Evolutionary conservation across 192 early-diverging fungal species (phyloP), one percentile per base, ranked within the genome.

Genomic region (Diversispora eburnea): DNA sequence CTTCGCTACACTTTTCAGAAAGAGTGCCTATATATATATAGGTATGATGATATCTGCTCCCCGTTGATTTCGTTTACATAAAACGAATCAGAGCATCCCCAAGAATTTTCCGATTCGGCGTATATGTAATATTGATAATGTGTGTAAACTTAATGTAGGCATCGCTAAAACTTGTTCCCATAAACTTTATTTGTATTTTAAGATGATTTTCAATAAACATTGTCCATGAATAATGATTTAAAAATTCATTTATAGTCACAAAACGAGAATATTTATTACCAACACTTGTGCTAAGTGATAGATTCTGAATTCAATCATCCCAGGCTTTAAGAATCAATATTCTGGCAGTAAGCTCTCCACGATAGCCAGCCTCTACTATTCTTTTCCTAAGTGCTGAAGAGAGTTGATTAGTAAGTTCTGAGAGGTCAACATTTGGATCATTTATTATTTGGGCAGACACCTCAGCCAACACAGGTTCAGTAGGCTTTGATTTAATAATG

Each of bases 21-120:
- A 65, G 46, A 64, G 62, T 4, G 62, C 62, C 46, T n/a, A n/a
- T 19, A 65, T 65, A 42, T 65, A 46, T n/a, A 65, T n/a, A 46
- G 63, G 42, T 65, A 65, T 65, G 6, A 65, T 65, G 7, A 65
- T 65, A 47, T 65, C 63, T 65, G 45, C 63, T 46, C 6, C 42
- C 10, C 41, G 15, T 42, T 65, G 63, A 47, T 45, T 65, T 46
- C 46, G 13, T 65, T 65, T 65, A 47, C 63, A 65, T 65, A 19
- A 65, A 46, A 46, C 42, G 42, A 6, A 46, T 47, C n/a, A 65
- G 46, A 47, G 46, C 41, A 17, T 65, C n/a, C 25, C 8, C 4
- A 5, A 65, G 46, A 46, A 15, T 12, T 47, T 65, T 65, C n/a
- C 63, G 41, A 17, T 42, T 6, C 17, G 42, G 63, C 7, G 63